Percentiles rank a stretch among this genome's conserved stretches.
phyloP scores from a whole-genome alignment of 331 rosid species.

The Ulmus americana region DNA sequence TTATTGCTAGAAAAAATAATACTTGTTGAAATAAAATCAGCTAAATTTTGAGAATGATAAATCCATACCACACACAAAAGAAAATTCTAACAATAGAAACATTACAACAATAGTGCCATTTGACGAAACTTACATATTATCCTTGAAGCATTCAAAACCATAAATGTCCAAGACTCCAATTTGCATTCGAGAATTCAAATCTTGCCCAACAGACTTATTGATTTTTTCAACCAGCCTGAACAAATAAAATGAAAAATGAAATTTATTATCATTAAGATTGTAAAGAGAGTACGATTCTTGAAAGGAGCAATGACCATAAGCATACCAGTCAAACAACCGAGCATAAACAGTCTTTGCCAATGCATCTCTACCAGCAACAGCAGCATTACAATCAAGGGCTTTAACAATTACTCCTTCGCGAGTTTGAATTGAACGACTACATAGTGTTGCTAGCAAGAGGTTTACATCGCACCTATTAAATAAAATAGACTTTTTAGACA shows the following conservation, averaged over 20 bases:
- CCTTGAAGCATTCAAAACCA: conserved; percentile 96
- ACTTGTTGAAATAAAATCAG: too few relatives aligned
- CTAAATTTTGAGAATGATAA: too few relatives aligned
- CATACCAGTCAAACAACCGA: conserved; percentile 84
- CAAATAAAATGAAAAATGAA: conserved; percentile 15
- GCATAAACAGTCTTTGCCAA: conserved; percentile 93
- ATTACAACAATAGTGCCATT: conserved; percentile 1
- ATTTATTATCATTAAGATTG: background rate
- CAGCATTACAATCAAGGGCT: conserved; percentile 88
- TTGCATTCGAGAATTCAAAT: conserved; percentile 59
- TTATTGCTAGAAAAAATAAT: too few relatives aligned
- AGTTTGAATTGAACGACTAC: conserved; percentile 86
- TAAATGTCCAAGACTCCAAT: conserved; percentile 95
- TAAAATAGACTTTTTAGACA: conserved; percentile 10
- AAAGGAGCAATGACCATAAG: conserved; percentile 20
- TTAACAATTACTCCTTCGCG: conserved; percentile 81
- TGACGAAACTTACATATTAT: conserved; percentile 55
- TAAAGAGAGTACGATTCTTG: background rate
- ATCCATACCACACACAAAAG: background rate
- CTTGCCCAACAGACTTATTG: conserved; percentile 89
- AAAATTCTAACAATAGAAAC: conserved; percentile 1
- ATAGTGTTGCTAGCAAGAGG: conserved; percentile 64
- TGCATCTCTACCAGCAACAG: conserved; percentile 81
- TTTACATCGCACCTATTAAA: conserved; percentile 68
- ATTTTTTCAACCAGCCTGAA: conserved; percentile 95